phyloP scores from a whole-genome alignment of 2,329 filamentous ascomycete species.

The Alternaria conjuncta region DNA sequence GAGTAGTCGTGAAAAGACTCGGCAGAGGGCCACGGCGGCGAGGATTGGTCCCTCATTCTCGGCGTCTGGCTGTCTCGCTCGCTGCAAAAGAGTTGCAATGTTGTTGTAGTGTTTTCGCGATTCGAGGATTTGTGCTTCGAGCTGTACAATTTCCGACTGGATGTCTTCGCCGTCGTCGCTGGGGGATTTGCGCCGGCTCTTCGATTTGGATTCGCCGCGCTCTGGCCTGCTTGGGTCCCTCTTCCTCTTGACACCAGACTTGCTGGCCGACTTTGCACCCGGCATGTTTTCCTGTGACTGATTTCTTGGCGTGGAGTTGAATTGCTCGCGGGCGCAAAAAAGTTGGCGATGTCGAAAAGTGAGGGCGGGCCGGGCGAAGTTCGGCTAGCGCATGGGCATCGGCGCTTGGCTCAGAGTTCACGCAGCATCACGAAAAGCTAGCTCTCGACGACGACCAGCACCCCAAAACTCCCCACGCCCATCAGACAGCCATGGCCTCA shows the following conservation, averaged over 20 bases:
- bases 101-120: constrained; percentile 93
- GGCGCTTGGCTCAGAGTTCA: constrained; percentile 25
- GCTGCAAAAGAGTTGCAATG: constrained; percentile 73
- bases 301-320: not conserved
- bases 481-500: constrained; percentile 84
- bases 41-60: constrained; percentile 66
- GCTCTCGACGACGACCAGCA: constrained; percentile 33
- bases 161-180: constrained; percentile 52
- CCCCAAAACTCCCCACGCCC: constrained; percentile 48
- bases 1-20: constrained; percentile 83
- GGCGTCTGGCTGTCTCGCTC: constrained; percentile 56
- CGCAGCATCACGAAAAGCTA: constrained; percentile 36
- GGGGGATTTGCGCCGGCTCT: constrained; percentile 39
- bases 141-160: constrained; percentile 71
- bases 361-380: constrained; percentile 24
- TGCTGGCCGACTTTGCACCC: constrained; percentile 29
- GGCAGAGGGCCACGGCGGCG: constrained; percentile 81
- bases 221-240: constrained; percentile 42
- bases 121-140: constrained; percentile 83
- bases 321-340: constrained; percentile 7
- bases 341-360: constrained; percentile 25
- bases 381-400: constrained; percentile 31
- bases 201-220: constrained; percentile 50
- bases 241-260: constrained; percentile 54
- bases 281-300: constrained; percentile 41